Base-by-base conservation (phyloP, 306 rosid genomes). In the Coriaria nepalensis region DNA sequence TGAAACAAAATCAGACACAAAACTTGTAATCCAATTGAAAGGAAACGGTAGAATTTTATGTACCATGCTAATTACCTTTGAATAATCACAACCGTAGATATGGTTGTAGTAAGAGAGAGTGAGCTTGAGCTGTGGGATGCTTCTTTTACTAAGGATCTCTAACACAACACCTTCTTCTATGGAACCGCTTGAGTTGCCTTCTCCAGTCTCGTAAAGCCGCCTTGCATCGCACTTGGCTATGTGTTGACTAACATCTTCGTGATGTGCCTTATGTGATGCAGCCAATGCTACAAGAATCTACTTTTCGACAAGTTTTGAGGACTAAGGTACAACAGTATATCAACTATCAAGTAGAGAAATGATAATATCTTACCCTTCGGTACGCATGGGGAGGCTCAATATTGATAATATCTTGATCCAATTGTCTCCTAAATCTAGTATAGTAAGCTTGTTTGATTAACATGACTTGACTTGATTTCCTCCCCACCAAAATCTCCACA, bases 241-340 rank as follows among this genome's bases (percentile, higher is more conserved):
- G 55, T 79, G 88, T 42, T 67, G 73, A 60, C 63, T 79, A 1
- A 77, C 57, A 57, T 79, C 94, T 35, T 14, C 69, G 40, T 79
- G 68, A 52, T 79, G 88, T 45, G 94, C 82, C 73, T 74, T 74
- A 59, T 83, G 94, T 33, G 94, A 79, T 51, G 94, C 82, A 57
- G 54, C 63, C 73, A 83, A 64, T 33, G 86, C 94, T 51, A 74
- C 66, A 35, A 83, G 68, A 72, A 83, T 74, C 94, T 83, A 67
- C 47, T 60, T 13, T 10, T 55, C 47, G 55, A 49, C 53, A 49
- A 20, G 29, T 20, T 20, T n/a, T n/a, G n/a, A n/a, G n/a, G n/a
- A n/a, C n/a, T 20, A 20, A 20, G 29, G 29, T 20, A 20, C 29
- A 20, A 20, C 29, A 20, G 3, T 20, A 20, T 20, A 20, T n/a